Evolutionary conservation across 371 early-diverging fungal genomes (phyloP).

Genomic region (Mortierella sp.): DNA sequence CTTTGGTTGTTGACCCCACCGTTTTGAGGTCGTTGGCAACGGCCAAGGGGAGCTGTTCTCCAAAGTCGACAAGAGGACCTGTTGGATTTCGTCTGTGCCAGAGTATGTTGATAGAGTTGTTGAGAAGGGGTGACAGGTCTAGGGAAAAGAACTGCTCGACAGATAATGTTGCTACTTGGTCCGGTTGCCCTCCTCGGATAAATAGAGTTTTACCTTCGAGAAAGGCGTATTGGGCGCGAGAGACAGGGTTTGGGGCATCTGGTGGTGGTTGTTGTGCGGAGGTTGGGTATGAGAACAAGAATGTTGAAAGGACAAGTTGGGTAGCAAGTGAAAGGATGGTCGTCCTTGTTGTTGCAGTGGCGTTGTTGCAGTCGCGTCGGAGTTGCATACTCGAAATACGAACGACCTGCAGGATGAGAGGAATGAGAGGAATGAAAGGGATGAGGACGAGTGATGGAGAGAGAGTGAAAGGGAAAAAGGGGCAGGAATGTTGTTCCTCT

Average conservation of each 20-base stretch:
- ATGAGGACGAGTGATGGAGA: too few relatives aligned
- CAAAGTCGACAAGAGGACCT: neutral
- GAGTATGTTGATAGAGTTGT: neutral
- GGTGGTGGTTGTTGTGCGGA: too few relatives aligned
- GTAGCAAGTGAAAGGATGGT: too few relatives aligned
- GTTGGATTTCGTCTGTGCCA: neutral
- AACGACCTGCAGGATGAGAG: too few relatives aligned
- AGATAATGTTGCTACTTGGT: neutral
- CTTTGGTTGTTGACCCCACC: neutral
- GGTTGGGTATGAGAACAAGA: too few relatives aligned
- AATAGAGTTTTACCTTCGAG: neutral
- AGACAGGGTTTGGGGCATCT: neutral
- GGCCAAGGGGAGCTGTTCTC: neutral
- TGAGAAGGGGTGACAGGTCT: neutral
- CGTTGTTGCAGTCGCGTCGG: too few relatives aligned
- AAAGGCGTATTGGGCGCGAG: neutral
- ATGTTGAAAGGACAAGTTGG: too few relatives aligned
- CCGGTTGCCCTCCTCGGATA: neutral
- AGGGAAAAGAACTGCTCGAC: neutral
- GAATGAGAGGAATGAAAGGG: too few relatives aligned
- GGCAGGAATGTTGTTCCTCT: too few relatives aligned
- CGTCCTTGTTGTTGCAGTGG: too few relatives aligned
- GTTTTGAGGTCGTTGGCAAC: neutral
- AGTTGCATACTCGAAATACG: too few relatives aligned
- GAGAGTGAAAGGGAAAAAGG: too few relatives aligned